These are phyloP conservation scores for Prosopis cineraria DNA, from an alignment of 306 rosid genomes.

Conservation along the genomic window DNA sequence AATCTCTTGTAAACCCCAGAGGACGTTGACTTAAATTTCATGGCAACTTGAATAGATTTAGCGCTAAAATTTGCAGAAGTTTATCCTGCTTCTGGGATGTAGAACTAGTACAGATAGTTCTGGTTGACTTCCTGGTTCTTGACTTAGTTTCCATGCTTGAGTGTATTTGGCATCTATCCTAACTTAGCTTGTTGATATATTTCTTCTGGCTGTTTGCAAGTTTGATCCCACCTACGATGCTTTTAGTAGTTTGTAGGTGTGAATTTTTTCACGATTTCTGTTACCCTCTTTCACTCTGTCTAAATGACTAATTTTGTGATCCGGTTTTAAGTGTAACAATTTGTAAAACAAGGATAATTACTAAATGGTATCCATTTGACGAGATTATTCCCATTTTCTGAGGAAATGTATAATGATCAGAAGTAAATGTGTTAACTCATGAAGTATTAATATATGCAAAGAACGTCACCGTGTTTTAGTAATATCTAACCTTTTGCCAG, in stretches of 20 bases:
- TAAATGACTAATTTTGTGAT: not conserved
- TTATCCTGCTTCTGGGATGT: not conserved
- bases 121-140: not conserved
- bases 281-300: not conserved
- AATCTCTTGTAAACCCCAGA: not conserved
- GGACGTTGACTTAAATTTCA: not conserved
- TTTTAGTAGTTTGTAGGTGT: not conserved
- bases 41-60: not conserved
- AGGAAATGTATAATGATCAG: not conserved
- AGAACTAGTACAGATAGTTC: not conserved
- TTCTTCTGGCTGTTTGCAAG: not conserved
- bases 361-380: not conserved
- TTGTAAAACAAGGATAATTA: not conserved
- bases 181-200: not conserved
- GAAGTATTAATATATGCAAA: not conserved
- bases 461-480: conserved; percentile 16
- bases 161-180: not conserved
- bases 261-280: not conserved
- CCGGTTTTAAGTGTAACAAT: not conserved
- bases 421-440: not conserved
- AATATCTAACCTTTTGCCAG: conserved; percentile 50
- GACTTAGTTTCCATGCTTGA: not conserved
- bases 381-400: not conserved
- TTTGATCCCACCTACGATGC: not conserved
- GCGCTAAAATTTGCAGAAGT: not conserved